These are phyloP conservation scores for Pilaira anomala DNA, from an alignment of 192 early-diverging fungal species.

Conservation along the genomic window DNA sequence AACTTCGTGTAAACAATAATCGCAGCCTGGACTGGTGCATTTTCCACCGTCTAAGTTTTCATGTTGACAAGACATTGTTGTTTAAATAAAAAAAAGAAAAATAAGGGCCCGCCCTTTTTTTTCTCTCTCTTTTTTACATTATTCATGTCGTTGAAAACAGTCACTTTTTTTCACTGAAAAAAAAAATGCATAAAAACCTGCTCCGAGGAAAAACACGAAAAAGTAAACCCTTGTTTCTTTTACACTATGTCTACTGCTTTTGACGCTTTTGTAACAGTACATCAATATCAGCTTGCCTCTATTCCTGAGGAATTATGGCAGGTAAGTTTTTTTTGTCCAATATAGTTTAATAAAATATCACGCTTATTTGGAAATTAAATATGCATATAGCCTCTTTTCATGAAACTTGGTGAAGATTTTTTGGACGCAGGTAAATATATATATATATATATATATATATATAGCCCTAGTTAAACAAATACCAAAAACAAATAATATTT, in stretches of 20 bases:
- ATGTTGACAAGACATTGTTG: neutral
- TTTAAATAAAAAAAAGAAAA: neutral
- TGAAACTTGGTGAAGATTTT: slow-evolving; percentile 48
- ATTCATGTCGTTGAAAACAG: neutral
- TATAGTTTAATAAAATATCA: neutral
- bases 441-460: too few relatives aligned
- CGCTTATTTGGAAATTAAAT: neutral
- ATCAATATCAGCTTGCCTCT: slow-evolving; percentile 47
- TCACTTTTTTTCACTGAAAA: slow-evolving; percentile 5
- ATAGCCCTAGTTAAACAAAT: neutral
- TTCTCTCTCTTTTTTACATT: neutral
- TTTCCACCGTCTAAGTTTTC: too few relatives aligned
- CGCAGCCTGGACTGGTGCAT: too few relatives aligned
- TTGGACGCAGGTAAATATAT: slow-evolving; percentile 44
- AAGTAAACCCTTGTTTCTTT: slow-evolving; percentile 3
- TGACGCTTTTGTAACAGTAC: slow-evolving; percentile 37
- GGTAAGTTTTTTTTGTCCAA: slow-evolving; percentile 23
- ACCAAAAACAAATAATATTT: neutral
- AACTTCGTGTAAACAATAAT: slow-evolving; percentile 67
- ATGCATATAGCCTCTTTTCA: slow-evolving; percentile 40
- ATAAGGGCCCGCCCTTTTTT: neutral
- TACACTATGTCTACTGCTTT: slow-evolving; percentile 23
- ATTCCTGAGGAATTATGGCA: slow-evolving; percentile 52
- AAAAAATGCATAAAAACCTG: slow-evolving; percentile 2
- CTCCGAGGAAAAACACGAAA: neutral